phyloP scores from a whole-genome alignment of 352 stramenopile species.

The Phytopythium vexans region DNA sequence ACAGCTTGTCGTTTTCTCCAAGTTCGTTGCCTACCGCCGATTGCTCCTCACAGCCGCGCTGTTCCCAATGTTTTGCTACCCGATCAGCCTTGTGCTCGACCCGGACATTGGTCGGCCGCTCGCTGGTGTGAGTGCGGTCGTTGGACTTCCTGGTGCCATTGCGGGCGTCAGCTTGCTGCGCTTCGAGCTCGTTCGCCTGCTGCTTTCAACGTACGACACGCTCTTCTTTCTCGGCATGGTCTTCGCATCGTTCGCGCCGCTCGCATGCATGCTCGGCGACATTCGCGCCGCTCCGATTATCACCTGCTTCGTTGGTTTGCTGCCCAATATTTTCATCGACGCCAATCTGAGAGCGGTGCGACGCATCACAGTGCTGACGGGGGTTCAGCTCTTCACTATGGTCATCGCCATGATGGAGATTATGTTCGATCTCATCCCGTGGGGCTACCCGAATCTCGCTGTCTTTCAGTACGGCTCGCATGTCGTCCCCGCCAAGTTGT shows the following conservation, averaged over 20 bases:
- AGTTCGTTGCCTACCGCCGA: constrained; percentile 1
- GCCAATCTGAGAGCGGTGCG: constrained; percentile 1
- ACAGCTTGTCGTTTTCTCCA: background rate
- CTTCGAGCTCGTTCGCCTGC: constrained; percentile 7
- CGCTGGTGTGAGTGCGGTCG: background rate
- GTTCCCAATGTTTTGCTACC: constrained; percentile 1
- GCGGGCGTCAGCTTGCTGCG: constrained; percentile 3
- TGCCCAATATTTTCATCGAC: constrained; percentile 6
- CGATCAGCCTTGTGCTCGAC: background rate
- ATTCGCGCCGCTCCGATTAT: background rate
- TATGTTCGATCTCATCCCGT: constrained; percentile 1
- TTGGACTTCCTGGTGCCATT: background rate
- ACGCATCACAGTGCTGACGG: no score
- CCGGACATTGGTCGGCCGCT: background rate
- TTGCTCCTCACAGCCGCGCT: background rate
- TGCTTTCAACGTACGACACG: constrained; percentile 10
- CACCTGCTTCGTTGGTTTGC: background rate
- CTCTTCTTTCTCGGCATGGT: constrained; percentile 7
- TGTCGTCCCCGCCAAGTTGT: constrained; percentile 1
- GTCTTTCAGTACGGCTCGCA: background rate
- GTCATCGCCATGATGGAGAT: background rate
- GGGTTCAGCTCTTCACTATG: background rate
- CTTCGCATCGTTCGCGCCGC: background rate
- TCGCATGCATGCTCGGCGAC: no score
- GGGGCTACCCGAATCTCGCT: background rate